Evolutionary conservation across 768 basidiomycete genomes (phyloP).

Genomic region (Hericium rajendrae): DNA sequence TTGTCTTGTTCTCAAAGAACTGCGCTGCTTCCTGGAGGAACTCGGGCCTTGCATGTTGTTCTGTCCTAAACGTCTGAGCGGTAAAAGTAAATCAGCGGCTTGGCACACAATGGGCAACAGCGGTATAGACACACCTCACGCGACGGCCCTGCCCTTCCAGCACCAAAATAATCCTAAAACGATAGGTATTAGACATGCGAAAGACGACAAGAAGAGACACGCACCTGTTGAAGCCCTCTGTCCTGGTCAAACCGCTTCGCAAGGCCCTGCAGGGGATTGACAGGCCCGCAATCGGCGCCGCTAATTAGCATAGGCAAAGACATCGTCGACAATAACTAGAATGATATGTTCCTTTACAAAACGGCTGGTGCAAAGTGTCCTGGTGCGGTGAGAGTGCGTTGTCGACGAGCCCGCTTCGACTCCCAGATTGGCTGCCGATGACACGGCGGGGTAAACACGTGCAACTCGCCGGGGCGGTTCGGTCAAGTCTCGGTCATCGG

Average conservation of each 20-base stretch:
- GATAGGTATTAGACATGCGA: background rate
- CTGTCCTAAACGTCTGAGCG: conserved; percentile 5
- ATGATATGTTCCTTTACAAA: background rate
- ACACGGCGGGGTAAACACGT: too few species aligned
- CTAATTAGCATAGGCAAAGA: conserved; percentile 72
- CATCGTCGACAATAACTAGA: conserved; percentile 32
- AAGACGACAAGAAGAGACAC: conserved; percentile 3
- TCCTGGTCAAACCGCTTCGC: conserved; percentile 75
- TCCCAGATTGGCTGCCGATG: too few species aligned
- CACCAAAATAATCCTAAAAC: conserved; percentile 59
- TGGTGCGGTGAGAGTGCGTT: too few species aligned
- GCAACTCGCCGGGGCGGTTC: too few species aligned
- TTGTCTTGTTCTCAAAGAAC: conserved; percentile 43
- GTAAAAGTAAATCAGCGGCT: too few species aligned
- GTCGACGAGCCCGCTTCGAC: too few species aligned
- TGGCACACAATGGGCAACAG: background rate
- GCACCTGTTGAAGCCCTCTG: conserved; percentile 69
- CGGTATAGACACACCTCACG: conserved; percentile 37
- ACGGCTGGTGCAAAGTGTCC: background rate
- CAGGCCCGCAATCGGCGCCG: conserved; percentile 77
- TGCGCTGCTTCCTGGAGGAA: conserved; percentile 57
- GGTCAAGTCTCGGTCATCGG: too few species aligned
- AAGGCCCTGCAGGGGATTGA: conserved; percentile 72
- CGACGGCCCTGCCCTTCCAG: conserved; percentile 51
- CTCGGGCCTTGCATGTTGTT: conserved; percentile 23